Evolutionary conservation across 306 rosid species (phyloP), one percentile per base, ranked within the genome.

Genomic region (Comarum palustre): DNA sequence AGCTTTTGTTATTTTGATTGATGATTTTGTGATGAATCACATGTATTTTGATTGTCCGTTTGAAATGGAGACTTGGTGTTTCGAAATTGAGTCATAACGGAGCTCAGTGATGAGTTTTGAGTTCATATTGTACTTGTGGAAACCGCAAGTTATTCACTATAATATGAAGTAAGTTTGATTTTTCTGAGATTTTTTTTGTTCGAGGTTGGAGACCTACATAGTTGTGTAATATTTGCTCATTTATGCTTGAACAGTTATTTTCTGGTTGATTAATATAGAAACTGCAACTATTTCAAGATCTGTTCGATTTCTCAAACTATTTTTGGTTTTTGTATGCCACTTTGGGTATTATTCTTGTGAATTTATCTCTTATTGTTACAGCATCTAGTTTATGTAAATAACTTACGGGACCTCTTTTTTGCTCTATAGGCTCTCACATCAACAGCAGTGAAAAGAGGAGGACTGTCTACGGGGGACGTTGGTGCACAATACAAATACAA

Each of bases 381-480:
- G 59, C 41, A 14, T 6, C 27, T 66, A 17, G 17, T 34, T 54
- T 60, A 1, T 14, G 15, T 17, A 45, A 34, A 7, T 62, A 19
- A 62, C 24, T 17, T 60, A 15, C 54, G 31, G 5, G 20, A 10
- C 66, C 34, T 45, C 11, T 25, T 69, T 42, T 60, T 59, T 60
- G 24, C 50, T 43, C 57, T 82, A 41, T 80, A 93, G 99, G 92
- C 91, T 57, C 90, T 95, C 46, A 91, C 99, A 57, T 91, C 99
- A 71, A 85, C 96, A 36, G 93, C 99, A 25, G 84, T 88, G 79
- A 95, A 90, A 89, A 95, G 87, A 81, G 96, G 93, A 75, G 93
- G 90, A 78, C 86, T 90, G 70, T 95, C 97, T 69, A 75, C 80
- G 55, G 99, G 96, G 75, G 99, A 91, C 79, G 78, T 95, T 48